Evolutionary conservation across 1,284 basidiomycete species (phyloP).

Genomic region (Golubevia pallescens): DNA sequence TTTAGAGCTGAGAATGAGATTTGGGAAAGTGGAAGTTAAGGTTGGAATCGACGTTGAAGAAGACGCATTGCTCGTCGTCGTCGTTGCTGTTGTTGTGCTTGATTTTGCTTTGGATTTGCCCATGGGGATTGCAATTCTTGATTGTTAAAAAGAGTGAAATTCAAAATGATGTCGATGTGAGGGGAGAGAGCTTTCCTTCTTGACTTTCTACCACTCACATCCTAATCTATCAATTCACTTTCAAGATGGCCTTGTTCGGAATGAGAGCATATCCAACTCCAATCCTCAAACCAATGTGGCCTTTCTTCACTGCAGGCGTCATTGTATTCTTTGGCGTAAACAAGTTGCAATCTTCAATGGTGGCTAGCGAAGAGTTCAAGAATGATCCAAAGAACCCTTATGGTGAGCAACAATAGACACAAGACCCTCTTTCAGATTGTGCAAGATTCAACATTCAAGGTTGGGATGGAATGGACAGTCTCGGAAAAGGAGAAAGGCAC

Average conservation of each 20-base stretch:
- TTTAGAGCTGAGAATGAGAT: not conserved
- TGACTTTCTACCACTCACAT: no score
- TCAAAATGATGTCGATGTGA: no score
- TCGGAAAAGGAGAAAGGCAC: no score
- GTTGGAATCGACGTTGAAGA: not conserved
- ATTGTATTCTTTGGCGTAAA: conserved; percentile 53
- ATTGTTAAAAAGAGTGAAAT: no score
- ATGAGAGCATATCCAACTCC: conserved; percentile 61
- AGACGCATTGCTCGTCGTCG: not conserved
- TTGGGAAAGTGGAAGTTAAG: not conserved
- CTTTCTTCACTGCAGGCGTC: conserved; percentile 52
- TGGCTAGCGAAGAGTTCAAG: conserved; percentile 48
- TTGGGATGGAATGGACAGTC: no score
- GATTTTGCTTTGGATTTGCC: not conserved
- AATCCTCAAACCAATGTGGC: conserved; percentile 55
- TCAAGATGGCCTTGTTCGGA: conserved; percentile 52
- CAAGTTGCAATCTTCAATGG: conserved; percentile 44
- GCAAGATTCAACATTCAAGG: no score
- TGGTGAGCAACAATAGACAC: no score
- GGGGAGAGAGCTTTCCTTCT: no score
- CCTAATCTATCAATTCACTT: no score
- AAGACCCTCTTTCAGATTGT: no score
- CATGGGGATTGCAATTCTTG: not conserved
- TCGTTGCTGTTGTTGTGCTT: not conserved
- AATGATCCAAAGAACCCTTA: conserved; percentile 63